phyloP scores from a whole-genome alignment of 2,329 filamentous ascomycete genomes.

The Hymenoscyphus albidus region DNA sequence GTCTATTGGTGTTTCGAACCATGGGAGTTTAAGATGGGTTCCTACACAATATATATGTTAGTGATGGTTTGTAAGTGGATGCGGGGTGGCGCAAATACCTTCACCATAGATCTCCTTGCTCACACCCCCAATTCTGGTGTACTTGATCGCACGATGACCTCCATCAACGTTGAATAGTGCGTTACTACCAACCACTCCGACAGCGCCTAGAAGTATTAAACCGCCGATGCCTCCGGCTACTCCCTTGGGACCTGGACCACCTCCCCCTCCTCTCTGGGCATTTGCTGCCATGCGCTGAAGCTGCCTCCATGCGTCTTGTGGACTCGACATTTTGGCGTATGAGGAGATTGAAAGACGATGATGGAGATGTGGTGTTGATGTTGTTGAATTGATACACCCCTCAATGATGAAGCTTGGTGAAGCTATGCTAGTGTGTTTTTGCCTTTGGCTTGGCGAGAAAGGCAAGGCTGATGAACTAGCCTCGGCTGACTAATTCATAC shows the following conservation, averaged over 20 bases:
- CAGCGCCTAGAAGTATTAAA: constrained; percentile 51
- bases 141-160: constrained; percentile 98
- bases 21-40: constrained; percentile 90
- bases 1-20: constrained; percentile 94
- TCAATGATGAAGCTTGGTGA: constrained; percentile 12
- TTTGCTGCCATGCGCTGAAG: constrained; percentile 57
- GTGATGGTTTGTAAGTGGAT: neutral
- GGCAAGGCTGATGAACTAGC: neutral
- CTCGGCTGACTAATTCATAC: constrained; percentile 1
- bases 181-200: constrained; percentile 48
- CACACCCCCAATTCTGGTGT: constrained; percentile 86
- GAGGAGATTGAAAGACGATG: constrained; percentile 7
- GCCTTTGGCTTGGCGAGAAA: neutral
- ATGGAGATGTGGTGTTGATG: neutral
- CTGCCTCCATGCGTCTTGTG: constrained; percentile 62
- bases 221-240: constrained; percentile 51
- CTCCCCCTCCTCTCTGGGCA: constrained; percentile 47
- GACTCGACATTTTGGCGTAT: constrained; percentile 39
- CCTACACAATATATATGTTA: constrained; percentile 46
- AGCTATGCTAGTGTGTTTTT: constrained; percentile 27
- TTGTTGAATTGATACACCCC: neutral
- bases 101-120: constrained; percentile 94
- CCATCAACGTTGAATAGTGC: constrained; percentile 83
- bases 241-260: constrained; percentile 43
- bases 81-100: constrained; percentile 52